Base-by-base conservation (phyloP, 345 rosid species). In the Conringia planisiliqua region DNA sequence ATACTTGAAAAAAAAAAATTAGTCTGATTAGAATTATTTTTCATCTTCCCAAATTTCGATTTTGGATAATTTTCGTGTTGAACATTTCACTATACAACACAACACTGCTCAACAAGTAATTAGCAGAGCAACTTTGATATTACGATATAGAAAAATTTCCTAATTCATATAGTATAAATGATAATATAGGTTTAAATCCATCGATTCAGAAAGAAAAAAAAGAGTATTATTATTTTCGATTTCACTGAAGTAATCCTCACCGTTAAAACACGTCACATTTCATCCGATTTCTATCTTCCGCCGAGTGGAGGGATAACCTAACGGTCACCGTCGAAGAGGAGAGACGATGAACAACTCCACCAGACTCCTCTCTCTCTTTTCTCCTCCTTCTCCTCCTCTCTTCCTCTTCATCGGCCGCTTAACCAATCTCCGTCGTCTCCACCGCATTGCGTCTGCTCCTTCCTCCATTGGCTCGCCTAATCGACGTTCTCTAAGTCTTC, bases 361-460 rank as follows among this genome's bases (percentile, higher is more conserved):
- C 50, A 82, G 90, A 62, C 73, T 91, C 81, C 76, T 91, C 72
- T 59, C 86, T 66, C 87, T 88, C 65, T 87, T 91, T 22, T 71
- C 88, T 68, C 62, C 88, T 33, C 76, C 89, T 68, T 79, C 85
- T 52, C 80, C 83, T 14, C 76, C 78, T 6, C 79, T 76, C 63
- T 74, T 30, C 57, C 43, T 79, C 20, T 74, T 81, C 46, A 39
- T 71, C 57, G 69, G 76, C 66, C 81, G 72, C 68, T 58, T 83
- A 35, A 59, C 81, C 9, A 78, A 65, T 62, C 77, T 68, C 68
- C 80, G 69, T 57, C 64, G 29, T 60, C 24, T 62, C 61, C 60
- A 47, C 64, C 80, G 27, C 46, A 73, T 32, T 1, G 9, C 14
- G 4, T 60, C 54, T 33, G 3, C 50, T 60, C 56, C 32, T n/a